Evolutionary conservation across 83 land plant species (phyloP), one percentile per base, ranked within the genome.

Genomic region (Diphasiastrum complanatum): DNA sequence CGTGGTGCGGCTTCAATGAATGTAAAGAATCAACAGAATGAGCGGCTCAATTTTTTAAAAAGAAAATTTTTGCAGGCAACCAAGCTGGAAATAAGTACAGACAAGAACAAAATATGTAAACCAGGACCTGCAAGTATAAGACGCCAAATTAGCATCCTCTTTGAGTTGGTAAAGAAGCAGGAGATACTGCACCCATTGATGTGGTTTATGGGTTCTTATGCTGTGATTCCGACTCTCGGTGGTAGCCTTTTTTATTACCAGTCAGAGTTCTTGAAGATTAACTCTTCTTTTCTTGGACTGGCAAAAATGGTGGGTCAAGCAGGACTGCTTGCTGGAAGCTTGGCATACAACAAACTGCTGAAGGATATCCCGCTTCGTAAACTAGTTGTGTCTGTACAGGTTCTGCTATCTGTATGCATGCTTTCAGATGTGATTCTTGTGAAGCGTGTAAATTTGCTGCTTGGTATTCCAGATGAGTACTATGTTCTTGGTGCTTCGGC

Each of bases 191-290:
- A 56, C 25, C 86, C 97, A 35, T 78, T 91, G 18, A 11, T 57
- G 29, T 91, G 95, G 95, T 66, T 81, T 47, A 79, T 83, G 22
- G 72, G 75, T 23, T 91, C 97, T 19, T 74, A 77, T 51, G 85
- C 87, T 1, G 51, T 79, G 23, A 78, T 87, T 12, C 97, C 97
- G 34, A 50, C 81, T 11, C 70, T 87, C 1, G 78, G 81, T n/a
- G 81, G 95, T 5, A 72, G 85, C 18, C 63, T 87, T 40, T 91
- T 91, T 61, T 91, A 78, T 56, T 87, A 68, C 75, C 97, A 91
- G 61, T 79, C 87, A 22, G 82, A 85, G 57, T 58, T 68, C 40
- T 64, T 91, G 33, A 63, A 73, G 16, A 65, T 91, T 24, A 72
- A 83, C 47, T 75, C 95, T 24, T 68, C 78, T 5, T 49, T 79